phyloP scores from a whole-genome alignment of 2,329 filamentous ascomycete genomes.

The Biscogniauxia sp. region DNA sequence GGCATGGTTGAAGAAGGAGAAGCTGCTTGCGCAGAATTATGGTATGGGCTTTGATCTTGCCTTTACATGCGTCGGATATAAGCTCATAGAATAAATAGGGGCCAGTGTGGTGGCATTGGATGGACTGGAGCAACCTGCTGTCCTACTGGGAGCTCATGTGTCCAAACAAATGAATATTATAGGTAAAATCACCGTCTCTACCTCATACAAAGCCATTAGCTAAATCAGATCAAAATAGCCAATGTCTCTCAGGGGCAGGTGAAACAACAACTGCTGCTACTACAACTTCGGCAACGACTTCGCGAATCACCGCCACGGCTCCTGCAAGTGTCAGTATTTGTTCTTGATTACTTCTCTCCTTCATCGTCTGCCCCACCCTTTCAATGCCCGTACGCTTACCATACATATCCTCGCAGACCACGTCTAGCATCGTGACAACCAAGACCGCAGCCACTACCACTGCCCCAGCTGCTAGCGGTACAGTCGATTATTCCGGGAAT shows the following conservation, averaged over 20 bases:
- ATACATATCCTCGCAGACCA: no score
- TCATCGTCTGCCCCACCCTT: no score
- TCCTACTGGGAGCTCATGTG: constrained; percentile 37
- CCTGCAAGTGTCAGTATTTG: no score
- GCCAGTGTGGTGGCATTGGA: constrained; percentile 46
- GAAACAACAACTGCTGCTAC: constrained; percentile 6
- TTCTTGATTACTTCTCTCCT: no score
- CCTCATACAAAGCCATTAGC: neutral
- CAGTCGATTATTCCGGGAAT: constrained; percentile 50
- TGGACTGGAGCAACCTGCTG: constrained; percentile 47
- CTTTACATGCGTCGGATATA: neutral
- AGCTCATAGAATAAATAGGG: constrained; percentile 18
- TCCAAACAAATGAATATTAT: constrained; percentile 23
- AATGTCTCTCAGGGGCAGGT: constrained; percentile 19
- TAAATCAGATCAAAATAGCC: constrained; percentile 6
- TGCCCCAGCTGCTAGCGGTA: constrained; percentile 31
- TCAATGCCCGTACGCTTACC: no score
- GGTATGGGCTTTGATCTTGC: constrained; percentile 27
- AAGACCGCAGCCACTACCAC: constrained; percentile 24
- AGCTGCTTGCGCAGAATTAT: constrained; percentile 25
- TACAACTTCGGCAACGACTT: neutral
- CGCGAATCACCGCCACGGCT: neutral
- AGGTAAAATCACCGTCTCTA: constrained; percentile 9
- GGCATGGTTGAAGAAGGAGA: constrained; percentile 39
- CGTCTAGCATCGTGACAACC: constrained; percentile 4